Evolutionary conservation across 2,329 filamentous ascomycete genomes (phyloP).

Genomic region (Epichloe baconii): DNA sequence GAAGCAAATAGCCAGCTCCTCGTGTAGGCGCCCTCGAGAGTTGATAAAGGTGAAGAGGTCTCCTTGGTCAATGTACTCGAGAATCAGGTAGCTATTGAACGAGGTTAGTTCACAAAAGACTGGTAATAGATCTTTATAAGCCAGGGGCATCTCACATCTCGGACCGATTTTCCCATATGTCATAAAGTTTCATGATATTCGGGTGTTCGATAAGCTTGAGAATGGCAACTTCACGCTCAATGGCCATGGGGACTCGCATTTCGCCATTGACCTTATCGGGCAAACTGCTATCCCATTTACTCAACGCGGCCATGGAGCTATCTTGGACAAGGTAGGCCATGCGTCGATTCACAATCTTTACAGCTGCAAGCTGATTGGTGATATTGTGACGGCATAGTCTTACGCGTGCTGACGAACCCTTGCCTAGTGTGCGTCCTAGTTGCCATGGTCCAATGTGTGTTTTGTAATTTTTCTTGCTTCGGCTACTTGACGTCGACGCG

Average conservation of each 20-base stretch:
- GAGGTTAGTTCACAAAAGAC: constrained; percentile 6
- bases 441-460: constrained; percentile 90
- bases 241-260: constrained; percentile 67
- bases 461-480: constrained; percentile 36
- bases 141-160: constrained; percentile 59
- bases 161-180: constrained; percentile 94
- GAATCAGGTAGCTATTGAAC: constrained; percentile 67
- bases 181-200: constrained; percentile 86
- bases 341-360: constrained; percentile 88
- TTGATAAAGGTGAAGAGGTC: constrained; percentile 85
- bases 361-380: constrained; percentile 71
- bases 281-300: constrained; percentile 52
- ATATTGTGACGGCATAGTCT: constrained; percentile 68
- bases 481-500: constrained; percentile 26
- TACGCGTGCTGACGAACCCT: constrained; percentile 80
- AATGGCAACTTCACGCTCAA: constrained; percentile 91
- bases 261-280: constrained; percentile 45
- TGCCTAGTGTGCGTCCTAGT: constrained; percentile 75
- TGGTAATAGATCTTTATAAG: not conserved
- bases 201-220: constrained; percentile 94
- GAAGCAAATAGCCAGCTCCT: constrained; percentile 69
- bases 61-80: constrained; percentile 71
- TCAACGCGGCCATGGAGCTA: constrained; percentile 72
- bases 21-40: constrained; percentile 55
- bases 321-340: constrained; percentile 71